phyloP scores from a whole-genome alignment of 2,329 filamentous ascomycete species.

The Claviceps fusiformis region DNA sequence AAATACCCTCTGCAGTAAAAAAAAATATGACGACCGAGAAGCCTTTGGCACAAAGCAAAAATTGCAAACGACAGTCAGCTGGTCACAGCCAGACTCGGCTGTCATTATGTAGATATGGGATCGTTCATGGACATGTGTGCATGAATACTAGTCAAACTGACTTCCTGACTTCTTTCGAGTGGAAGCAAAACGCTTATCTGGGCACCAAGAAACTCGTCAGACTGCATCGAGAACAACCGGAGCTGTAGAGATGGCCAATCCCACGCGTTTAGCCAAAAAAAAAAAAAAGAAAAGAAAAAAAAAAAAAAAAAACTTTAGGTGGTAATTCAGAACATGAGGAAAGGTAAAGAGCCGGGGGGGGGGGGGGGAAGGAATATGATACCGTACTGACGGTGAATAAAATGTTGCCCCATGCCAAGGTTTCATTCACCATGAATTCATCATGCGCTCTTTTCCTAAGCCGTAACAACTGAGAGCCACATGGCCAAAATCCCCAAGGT shows the following conservation, averaged over 20 bases:
- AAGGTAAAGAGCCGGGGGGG: too few relatives aligned
- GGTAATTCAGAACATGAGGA: too few relatives aligned
- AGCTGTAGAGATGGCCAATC: constrained; percentile 17
- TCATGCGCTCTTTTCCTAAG: constrained; percentile 40
- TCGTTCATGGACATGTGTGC: background rate
- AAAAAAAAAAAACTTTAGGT: too few relatives aligned
- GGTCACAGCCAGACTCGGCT: background rate
- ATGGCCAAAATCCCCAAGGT: constrained; percentile 55
- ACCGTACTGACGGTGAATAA: constrained; percentile 41
- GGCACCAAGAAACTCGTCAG: constrained; percentile 44
- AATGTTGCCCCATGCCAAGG: constrained; percentile 61
- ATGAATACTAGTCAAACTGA: background rate
- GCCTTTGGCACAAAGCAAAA: background rate
- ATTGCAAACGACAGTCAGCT: background rate
- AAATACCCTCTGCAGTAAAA: background rate
- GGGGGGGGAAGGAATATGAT: background rate
- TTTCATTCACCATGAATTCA: constrained; percentile 49
- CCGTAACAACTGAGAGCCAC: constrained; percentile 45
- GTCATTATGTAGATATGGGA: background rate
- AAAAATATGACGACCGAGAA: background rate
- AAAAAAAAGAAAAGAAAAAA: too few relatives aligned
- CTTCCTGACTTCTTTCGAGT: constrained; percentile 14
- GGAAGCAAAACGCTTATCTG: constrained; percentile 16
- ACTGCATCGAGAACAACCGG: constrained; percentile 42
- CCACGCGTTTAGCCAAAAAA: background rate